Conservation (phyloP, 2,329 filamentous ascomycete genomes). For the Hirsutella rhossiliensis region DNA sequence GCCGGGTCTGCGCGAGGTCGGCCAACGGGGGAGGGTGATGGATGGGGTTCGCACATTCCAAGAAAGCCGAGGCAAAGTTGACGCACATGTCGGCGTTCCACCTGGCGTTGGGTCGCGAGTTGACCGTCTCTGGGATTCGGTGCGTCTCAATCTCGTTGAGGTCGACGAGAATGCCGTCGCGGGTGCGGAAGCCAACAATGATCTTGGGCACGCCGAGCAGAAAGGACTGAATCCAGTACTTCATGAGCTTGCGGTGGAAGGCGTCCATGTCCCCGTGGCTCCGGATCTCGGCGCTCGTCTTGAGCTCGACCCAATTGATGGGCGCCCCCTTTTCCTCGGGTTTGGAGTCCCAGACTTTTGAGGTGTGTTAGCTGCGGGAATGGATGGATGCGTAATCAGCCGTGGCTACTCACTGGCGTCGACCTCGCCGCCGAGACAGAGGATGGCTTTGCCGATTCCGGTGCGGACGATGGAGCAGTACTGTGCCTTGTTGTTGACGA, state of each 20-base stretch:
- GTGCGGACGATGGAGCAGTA: constrained; percentile 93
- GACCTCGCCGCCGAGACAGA: constrained; percentile 87
- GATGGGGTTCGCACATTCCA: constrained; percentile 51
- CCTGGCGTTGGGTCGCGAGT: constrained; percentile 47
- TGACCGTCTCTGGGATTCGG: constrained; percentile 64
- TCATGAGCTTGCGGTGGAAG: constrained; percentile 83
- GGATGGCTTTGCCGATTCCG: constrained; percentile 60
- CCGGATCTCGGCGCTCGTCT: constrained; percentile 67
- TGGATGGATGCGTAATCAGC: constrained; percentile 1
- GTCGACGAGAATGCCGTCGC: constrained; percentile 55
- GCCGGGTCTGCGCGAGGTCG: not conserved
- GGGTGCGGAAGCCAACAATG: constrained; percentile 75
- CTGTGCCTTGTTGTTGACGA: constrained; percentile 83
- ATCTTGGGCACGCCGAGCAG: constrained; percentile 86
- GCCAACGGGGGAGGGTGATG: not conserved
- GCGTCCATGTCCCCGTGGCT: constrained; percentile 56
- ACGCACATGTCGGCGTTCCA: constrained; percentile 95
- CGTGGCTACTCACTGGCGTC: constrained; percentile 52
- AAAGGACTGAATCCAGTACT: constrained; percentile 96
- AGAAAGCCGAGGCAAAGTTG: constrained; percentile 69
- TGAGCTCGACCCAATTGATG: constrained; percentile 89
- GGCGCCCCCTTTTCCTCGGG: constrained; percentile 51
- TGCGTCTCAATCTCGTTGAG: constrained; percentile 73
- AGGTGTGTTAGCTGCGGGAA: not conserved
- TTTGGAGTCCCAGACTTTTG: constrained; percentile 76